These are phyloP conservation scores for Diutina scorzettiae DNA, from an alignment of 1,139 yeast genomes.

Conservation along the genomic window DNA sequence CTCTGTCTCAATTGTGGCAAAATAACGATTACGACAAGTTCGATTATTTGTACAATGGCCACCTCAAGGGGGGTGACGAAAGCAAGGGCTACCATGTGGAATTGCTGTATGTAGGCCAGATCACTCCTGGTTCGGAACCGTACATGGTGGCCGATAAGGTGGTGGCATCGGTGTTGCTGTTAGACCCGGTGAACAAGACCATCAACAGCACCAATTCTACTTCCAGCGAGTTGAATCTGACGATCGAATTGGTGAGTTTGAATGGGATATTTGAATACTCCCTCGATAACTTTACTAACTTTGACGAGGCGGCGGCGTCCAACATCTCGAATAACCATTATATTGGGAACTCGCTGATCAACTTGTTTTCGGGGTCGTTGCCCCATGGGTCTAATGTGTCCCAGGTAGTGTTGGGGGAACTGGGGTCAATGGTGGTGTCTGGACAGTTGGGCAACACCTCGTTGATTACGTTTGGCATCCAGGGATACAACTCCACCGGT, in stretches of 20 bases:
- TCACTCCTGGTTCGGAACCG: slow-evolving; percentile 11
- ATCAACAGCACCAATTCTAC: slow-evolving; percentile 13
- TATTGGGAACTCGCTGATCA: slow-evolving; percentile 61
- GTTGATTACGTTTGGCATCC: slow-evolving; percentile 18
- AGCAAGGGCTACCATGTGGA: neutral
- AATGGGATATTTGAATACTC: slow-evolving; percentile 82
- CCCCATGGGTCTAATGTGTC: slow-evolving; percentile 30
- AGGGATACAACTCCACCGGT: slow-evolving; percentile 19
- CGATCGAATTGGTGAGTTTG: slow-evolving; percentile 17
- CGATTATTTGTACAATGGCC: slow-evolving; percentile 67
- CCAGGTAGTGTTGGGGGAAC: slow-evolving; percentile 15
- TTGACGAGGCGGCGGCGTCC: slow-evolving; percentile 17
- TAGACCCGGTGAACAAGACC: slow-evolving; percentile 30
- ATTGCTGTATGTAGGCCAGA: neutral
- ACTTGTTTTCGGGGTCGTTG: slow-evolving; percentile 43
- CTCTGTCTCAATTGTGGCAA: slow-evolving; percentile 46
- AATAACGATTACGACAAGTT: slow-evolving; percentile 72
- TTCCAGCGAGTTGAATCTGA: slow-evolving; percentile 7
- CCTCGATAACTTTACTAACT: slow-evolving; percentile 49
- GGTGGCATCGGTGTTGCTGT: slow-evolving; percentile 38
- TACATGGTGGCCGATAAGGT: slow-evolving; percentile 68
- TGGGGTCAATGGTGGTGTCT: slow-evolving; percentile 17
- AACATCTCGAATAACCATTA: slow-evolving; percentile 18
- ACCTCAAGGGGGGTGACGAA: slow-evolving; percentile 33
- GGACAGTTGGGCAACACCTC: slow-evolving; percentile 36